These are phyloP conservation scores for Diplodia corticola DNA, from an alignment of 2,329 filamentous ascomycete species.

Conservation along the genomic window DNA sequence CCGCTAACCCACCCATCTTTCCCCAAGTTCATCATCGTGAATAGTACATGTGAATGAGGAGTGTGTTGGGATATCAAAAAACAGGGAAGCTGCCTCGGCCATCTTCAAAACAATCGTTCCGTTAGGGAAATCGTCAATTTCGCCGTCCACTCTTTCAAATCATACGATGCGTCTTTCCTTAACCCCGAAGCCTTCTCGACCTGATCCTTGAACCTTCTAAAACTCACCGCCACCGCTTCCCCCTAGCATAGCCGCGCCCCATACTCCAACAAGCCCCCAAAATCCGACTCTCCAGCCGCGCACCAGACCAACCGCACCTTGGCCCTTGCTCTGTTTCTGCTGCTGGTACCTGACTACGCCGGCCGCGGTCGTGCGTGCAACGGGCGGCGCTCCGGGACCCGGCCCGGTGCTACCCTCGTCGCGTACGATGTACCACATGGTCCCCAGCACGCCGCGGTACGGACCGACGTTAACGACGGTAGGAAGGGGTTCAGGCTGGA, in stretches of 20 bases:
- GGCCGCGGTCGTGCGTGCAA: constrained; percentile 30
- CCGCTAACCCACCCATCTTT: neutral
- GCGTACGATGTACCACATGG: constrained; percentile 81
- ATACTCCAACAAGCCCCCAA: constrained; percentile 74
- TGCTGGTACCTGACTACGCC: constrained; percentile 32
- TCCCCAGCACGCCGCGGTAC: constrained; percentile 85
- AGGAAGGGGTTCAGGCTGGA: constrained; percentile 45
- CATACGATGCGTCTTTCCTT: neutral
- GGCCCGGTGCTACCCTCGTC: constrained; percentile 67
- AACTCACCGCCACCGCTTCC: constrained; percentile 41
- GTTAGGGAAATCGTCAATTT: neutral
- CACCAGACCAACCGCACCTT: constrained; percentile 69
- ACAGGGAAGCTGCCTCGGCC: neutral
- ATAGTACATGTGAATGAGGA: neutral
- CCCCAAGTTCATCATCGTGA: constrained; percentile 1
- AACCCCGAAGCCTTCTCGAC: neutral
- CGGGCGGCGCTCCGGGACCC: constrained; percentile 27
- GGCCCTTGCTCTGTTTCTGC: constrained; percentile 57
- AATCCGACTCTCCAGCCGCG: constrained; percentile 76
- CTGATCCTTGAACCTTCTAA: constrained; percentile 22
- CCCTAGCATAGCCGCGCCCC: constrained; percentile 65
- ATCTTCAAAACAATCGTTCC: neutral
- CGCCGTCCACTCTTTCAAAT: neutral
- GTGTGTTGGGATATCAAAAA: constrained; percentile 10
- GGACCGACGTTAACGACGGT: constrained; percentile 78